A percentile compares a stretch with the other conserved stretches of the same genome.
phyloP scores from a whole-genome alignment of 2,329 filamentous ascomycete genomes.

The Blumeriella jaapii region DNA sequence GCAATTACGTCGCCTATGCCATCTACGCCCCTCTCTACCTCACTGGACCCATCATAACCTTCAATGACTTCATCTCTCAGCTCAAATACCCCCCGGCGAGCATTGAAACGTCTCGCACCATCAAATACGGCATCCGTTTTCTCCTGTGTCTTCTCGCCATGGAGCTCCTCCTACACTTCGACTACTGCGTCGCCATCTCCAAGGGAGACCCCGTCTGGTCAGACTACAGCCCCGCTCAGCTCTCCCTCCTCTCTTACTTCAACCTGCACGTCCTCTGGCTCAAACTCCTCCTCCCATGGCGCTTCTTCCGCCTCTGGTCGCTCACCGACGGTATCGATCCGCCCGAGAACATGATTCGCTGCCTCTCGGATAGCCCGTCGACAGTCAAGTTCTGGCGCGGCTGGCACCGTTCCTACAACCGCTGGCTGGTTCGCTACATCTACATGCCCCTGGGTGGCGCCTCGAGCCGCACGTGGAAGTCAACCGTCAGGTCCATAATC shows the following conservation, averaged over 20 bases:
- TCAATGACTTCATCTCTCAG: constrained; percentile 96
- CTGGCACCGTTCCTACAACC: constrained; percentile 93
- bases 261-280: constrained; percentile 97
- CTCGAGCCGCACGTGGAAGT: constrained; percentile 34
- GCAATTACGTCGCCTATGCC: constrained; percentile 80
- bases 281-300: constrained; percentile 91
- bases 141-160: constrained; percentile 69
- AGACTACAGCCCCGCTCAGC: constrained; percentile 73
- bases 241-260: constrained; percentile 86
- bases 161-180: constrained; percentile 83
- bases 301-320: constrained; percentile 97
- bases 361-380: constrained; percentile 90
- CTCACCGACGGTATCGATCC: constrained; percentile 85
- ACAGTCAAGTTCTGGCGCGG: constrained; percentile 86
- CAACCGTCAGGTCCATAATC: constrained; percentile 46
- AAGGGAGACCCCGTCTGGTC: constrained; percentile 71
- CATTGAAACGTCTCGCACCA: constrained; percentile 57
- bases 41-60: constrained; percentile 85
- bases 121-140: constrained; percentile 77
- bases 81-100: constrained; percentile 60
- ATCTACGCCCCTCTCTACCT: constrained; percentile 92
- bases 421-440: constrained; percentile 88
- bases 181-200: constrained; percentile 88
- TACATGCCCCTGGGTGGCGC: constrained; percentile 82
- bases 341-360: constrained; percentile 96